Evolutionary conservation across 352 stramenopile genomes (phyloP), one percentile per base, ranked within the genome.

Genomic region (Elongisporangium prolatum): DNA sequence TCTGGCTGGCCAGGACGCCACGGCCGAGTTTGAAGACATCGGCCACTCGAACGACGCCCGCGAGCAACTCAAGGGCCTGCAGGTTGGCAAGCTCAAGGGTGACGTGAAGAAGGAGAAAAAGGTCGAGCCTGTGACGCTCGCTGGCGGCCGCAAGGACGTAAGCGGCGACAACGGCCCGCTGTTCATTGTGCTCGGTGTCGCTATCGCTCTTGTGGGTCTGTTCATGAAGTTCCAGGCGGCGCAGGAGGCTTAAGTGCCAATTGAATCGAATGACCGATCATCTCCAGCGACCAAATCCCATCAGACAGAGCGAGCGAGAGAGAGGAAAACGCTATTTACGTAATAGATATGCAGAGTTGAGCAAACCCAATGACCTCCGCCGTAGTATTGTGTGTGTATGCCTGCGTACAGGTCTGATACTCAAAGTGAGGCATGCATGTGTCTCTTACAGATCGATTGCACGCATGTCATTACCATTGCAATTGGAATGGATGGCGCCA

Each of bases 11-110:
- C 77, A 93, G 67, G 93, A 98, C 73, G 92, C 88, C 18, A 97
- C 88, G 3, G 91, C 93, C 54, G 91, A 95, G 60, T 98, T 98
- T 65, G 80, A 99, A 68, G 96, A 99, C 68, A 98, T 99, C 68
- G 97, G 96, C 20, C 97, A 99, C 81, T 99, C 96, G 47, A 97
- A 97, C 52, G 95, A 98, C 63, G 97, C 97, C 20, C 81, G 95
- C 52, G 75, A 87, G 44, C 92, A 98, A 77, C 83, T 99, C 57
- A 88, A 95, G 60, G 77, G 98, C 60, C 94, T 97, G 59, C 75
- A 93, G 22, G 90, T 99, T 55, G 95, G 96, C 49, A 86, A 95
- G 61, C 79, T 98, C 68, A 75, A 89, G 59, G 77, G 76, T 50
- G 80, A 84, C 60, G 76, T 88, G 34, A 84, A 84, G 61, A 60